These are phyloP conservation scores for Talaromyces borbonicus DNA, from an alignment of 495 filamentous ascomycete genomes.

Conservation along the genomic window DNA sequence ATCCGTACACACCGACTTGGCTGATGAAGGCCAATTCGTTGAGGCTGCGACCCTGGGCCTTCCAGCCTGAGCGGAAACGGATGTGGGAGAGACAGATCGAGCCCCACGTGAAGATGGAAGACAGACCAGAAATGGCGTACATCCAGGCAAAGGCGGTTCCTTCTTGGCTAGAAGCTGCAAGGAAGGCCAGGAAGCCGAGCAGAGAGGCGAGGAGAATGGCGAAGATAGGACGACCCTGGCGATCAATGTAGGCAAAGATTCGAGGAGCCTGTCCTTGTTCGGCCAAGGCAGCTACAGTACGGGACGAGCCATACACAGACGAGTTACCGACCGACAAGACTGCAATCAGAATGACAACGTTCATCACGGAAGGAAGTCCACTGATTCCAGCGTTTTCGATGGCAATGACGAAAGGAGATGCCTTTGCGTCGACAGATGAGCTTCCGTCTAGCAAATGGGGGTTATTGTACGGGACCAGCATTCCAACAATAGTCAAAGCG, in stretches of 20 bases:
- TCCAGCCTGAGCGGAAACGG: conserved; percentile 80
- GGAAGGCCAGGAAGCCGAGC: conserved; percentile 69
- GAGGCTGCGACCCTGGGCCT: conserved; percentile 53
- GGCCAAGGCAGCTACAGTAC: conserved; percentile 77
- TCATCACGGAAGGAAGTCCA: conserved; percentile 74
- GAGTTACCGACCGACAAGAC: conserved; percentile 84
- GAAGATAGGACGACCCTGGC: conserved; percentile 67
- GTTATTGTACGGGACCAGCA: conserved; percentile 65
- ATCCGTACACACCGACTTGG: conserved; percentile 71
- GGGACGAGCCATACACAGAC: conserved; percentile 76
- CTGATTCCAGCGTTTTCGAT: conserved; percentile 71
- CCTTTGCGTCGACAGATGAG: conserved; percentile 52
- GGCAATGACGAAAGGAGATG: conserved; percentile 85
- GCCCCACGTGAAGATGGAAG: conserved; percentile 88
- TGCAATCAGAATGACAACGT: conserved; percentile 79
- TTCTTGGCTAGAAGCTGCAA: conserved; percentile 57
- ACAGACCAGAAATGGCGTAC: conserved; percentile 79
- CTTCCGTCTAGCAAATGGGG: conserved; percentile 43
- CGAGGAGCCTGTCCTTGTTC: conserved; percentile 75
- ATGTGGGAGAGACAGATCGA: conserved; percentile 85
- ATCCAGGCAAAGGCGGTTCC: conserved; percentile 73
- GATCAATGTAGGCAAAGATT: conserved; percentile 74
- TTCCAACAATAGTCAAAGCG: conserved; percentile 60
- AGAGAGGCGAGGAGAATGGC: conserved; percentile 58
- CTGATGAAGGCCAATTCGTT: conserved; percentile 72